Base-by-base conservation (phyloP, 345 rosid species). In the Populus alba region DNA sequence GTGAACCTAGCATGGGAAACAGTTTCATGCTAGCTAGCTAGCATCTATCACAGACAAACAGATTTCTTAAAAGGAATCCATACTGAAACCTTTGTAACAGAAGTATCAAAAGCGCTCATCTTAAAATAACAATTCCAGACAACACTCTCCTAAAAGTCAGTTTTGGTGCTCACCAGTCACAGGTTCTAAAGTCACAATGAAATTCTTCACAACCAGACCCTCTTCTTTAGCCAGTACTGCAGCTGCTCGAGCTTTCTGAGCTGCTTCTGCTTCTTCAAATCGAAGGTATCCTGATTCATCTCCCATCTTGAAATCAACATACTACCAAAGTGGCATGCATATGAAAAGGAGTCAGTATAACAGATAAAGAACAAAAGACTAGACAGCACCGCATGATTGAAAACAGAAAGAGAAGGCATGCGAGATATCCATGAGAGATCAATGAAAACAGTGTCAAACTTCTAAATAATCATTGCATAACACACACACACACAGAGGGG, bases 201-300 rank as follows among this genome's bases (percentile, higher is more conserved):
- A 92, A 79, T 92, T 94, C 87, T 96, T 96, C 86, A 94, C 95
- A 1, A 78, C 18, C 62, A 96, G 77, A 43, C 98, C 99, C 35
- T 88, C 97, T 87, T 92, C 97, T 81, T 90, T 79, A 62, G 98
- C 87, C 75, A 96, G 85, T 67, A 90, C 98, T 47, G 98, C 98
- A 63, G 95, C 98, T 66, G 97, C 97, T 45, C 99, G 95, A 71
- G 98, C 98, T 74, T 92, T 96, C 81, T 92, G 98, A 53, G 94
- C 90, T 81, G 86, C 97, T 85, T 96, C 98, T 57, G 98, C 92
- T 82, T 82, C 86, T 72, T 94, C 97, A 81, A 92, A 96, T 83
- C 99, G 78, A 76, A 94, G 78, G 77, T 87, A 90, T 65, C 99
- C 99, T 1, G 92, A 87, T 39, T 85, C 85, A 5, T 88, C 92